Conservation (phyloP, 306 rosid genomes). For the Vigna radiata region DNA sequence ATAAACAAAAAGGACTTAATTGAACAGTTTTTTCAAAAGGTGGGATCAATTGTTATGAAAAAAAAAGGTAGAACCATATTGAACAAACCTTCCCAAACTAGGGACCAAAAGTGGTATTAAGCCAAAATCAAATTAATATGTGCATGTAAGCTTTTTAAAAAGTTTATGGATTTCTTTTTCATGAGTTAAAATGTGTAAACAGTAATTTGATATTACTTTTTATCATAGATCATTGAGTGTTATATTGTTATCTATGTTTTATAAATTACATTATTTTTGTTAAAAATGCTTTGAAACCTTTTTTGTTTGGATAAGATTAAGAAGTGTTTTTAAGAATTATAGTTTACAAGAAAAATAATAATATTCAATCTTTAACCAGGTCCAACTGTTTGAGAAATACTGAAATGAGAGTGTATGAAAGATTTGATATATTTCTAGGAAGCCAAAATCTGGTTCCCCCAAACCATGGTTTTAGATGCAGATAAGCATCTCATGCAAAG, state of each 20-base stretch:
- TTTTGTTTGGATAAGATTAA: background rate
- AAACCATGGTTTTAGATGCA: too few relatives aligned
- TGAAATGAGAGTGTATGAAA: background rate
- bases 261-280: constrained; percentile 20
- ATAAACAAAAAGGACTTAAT: too few relatives aligned
- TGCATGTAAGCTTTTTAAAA: background rate
- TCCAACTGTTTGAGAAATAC: background rate
- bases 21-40: too few relatives aligned
- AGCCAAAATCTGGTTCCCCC: too few relatives aligned
- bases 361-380: background rate
- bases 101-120: too few relatives aligned
- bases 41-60: too few relatives aligned
- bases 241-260: background rate
- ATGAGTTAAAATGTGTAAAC: background rate
- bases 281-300: background rate
- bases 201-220: background rate
- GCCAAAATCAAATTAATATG: background rate
- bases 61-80: too few relatives aligned
- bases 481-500: too few relatives aligned
- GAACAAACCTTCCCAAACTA: too few relatives aligned
- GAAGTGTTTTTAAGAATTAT: background rate
- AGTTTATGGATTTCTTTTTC: background rate
- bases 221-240: background rate
- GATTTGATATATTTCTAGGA: background rate
- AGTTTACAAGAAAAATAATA: background rate